Base-by-base conservation (phyloP, 2,329 filamentous ascomycete species). In the Claviceps africana region DNA sequence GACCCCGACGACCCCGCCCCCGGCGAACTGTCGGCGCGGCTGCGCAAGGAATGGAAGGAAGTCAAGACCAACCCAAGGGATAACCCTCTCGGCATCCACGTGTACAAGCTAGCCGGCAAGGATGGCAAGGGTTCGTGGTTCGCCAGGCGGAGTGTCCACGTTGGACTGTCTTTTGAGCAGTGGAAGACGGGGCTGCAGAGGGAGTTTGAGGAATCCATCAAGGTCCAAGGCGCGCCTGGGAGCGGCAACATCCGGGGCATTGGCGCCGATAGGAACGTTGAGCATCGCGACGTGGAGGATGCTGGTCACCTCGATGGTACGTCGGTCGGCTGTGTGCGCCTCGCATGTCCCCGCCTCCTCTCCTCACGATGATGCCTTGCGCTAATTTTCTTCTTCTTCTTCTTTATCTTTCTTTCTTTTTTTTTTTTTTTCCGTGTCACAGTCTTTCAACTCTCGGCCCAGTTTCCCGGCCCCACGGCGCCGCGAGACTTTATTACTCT, bases 111-210 rank as follows among this genome's bases (percentile, higher is more conserved):
- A 54, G 71, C 76, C 0, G 80, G 84, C 2, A 84, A 86, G 60
- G 91, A 97, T 66, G 82, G 88, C 39, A 83, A 83, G 57, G 91
- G 90, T 2, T 76, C 86, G 8, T 97, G 91, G 91, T 97, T 96
- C 67, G 88, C 88, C 25, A 74, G 91, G 52, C 75, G 85, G 48
- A 95, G 88, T 63, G 74, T 95, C 21, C 89, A 96, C 61, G 81
- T 86, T 59, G 86, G 84, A 0, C 65, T 94, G 21, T 74, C 82
- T 0, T 95, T 94, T 65, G 76, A 79, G 21, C 82, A 80, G 63
- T 95, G 88, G 83, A 85, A 83, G 70, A 74, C 74, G 49, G 88
- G 85, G 3, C 76, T 96, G 61, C 76, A 86, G 64, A 74, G 75
- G 22, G 91, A 97, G 70, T 93, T 96, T 64, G 73, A 77, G 0